Conservation (phyloP, 108 stramenopile species). For the Licmophora abbreviata region DNA sequence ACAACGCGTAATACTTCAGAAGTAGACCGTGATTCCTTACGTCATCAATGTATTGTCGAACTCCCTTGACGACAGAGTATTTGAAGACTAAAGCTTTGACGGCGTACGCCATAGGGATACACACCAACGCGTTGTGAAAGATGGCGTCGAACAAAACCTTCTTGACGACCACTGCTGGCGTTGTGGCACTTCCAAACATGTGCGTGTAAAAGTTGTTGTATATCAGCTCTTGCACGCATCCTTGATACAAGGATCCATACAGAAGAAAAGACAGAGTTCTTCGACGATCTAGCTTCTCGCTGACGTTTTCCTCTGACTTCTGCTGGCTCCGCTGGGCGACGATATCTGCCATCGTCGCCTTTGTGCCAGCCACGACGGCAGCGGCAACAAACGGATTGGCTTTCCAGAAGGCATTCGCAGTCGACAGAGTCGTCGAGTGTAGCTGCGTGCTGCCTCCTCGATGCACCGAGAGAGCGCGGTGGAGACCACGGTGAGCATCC, state of each 20-base stretch:
- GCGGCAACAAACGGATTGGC: constrained; percentile 22
- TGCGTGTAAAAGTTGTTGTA: constrained; percentile 48
- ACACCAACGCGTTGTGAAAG: constrained; percentile 29
- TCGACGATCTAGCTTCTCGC: not conserved
- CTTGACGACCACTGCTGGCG: constrained; percentile 15
- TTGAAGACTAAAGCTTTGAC: constrained; percentile 38
- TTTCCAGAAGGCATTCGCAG: constrained; percentile 9
- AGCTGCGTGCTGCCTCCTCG: too few relatives aligned
- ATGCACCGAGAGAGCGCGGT: too few relatives aligned
- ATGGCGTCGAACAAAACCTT: constrained; percentile 46
- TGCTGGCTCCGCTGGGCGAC: not conserved
- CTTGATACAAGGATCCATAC: constrained; percentile 61
- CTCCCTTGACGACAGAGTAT: constrained; percentile 20
- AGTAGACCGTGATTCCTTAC: constrained; percentile 40
- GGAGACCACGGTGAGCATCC: too few relatives aligned
- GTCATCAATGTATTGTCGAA: constrained; percentile 33
- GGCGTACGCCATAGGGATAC: constrained; percentile 53
- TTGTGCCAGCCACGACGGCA: constrained; percentile 31
- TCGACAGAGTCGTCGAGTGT: not conserved
- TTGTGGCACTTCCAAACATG: constrained; percentile 37
- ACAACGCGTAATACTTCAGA: constrained; percentile 39
- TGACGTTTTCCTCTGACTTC: not conserved
- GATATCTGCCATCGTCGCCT: not conserved
- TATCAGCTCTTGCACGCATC: constrained; percentile 41
- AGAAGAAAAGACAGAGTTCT: constrained; percentile 37